Conservation (phyloP, 2,329 filamentous ascomycete species). For the Hypoxylon sp. region DNA sequence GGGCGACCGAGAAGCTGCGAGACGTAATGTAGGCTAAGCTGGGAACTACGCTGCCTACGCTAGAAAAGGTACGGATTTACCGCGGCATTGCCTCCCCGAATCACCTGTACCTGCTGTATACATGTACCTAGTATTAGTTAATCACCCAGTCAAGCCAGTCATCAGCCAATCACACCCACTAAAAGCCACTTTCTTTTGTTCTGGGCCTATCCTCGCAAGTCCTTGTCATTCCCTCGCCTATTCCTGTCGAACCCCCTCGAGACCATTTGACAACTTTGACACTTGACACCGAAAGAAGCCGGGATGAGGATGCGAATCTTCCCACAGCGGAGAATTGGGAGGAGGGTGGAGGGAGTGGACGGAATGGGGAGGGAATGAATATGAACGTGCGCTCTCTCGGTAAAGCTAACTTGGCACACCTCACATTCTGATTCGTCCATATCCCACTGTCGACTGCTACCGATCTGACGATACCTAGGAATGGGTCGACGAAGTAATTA, state of each 20-base stretch:
- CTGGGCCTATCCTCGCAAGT: constrained; percentile 1
- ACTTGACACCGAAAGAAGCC: constrained; percentile 44
- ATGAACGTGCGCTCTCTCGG: constrained; percentile 33
- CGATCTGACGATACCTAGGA: constrained; percentile 29
- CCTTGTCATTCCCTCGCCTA: background rate
- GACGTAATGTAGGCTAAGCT: constrained; percentile 33
- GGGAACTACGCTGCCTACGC: constrained; percentile 15
- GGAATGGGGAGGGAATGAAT: too few relatives aligned
- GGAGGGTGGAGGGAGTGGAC: background rate
- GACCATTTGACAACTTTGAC: constrained; percentile 1
- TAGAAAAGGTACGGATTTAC: constrained; percentile 44
- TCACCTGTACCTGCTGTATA: background rate
- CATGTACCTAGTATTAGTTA: too few relatives aligned
- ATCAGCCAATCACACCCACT: constrained; percentile 25
- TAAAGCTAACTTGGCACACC: constrained; percentile 34
- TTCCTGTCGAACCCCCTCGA: constrained; percentile 1
- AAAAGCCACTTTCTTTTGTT: constrained; percentile 19
- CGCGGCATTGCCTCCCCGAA: constrained; percentile 43
- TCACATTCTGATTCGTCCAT: constrained; percentile 36
- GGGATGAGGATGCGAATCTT: constrained; percentile 20
- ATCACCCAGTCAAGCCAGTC: too few relatives aligned
- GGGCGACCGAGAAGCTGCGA: constrained; percentile 39
- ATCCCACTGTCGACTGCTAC: constrained; percentile 38
- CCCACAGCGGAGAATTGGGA: constrained; percentile 16
- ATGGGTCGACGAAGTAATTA: constrained; percentile 31